phyloP scores from a whole-genome alignment of 2,329 filamentous ascomycete species.

The Aspergillus pseudoterreus region DNA sequence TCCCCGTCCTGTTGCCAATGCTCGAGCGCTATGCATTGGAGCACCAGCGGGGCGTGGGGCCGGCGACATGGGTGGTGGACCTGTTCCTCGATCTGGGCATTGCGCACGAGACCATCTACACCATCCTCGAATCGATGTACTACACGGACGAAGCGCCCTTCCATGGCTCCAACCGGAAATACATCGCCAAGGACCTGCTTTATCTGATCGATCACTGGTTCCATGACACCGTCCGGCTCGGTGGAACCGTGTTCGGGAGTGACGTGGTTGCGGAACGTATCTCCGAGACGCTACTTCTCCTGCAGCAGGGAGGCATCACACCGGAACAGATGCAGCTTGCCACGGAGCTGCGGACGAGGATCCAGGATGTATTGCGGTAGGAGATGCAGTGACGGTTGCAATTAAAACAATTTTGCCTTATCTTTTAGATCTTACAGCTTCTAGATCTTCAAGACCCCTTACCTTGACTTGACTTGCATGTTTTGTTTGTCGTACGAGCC shows the following conservation, averaged over 20 bases:
- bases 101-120: constrained; percentile 58
- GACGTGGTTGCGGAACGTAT: constrained; percentile 54
- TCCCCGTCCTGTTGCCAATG: constrained; percentile 52
- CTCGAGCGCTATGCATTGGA: constrained; percentile 53
- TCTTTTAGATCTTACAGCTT: neutral
- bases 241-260: constrained; percentile 56
- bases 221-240: constrained; percentile 51
- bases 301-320: constrained; percentile 44
- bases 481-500: no score
- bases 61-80: constrained; percentile 60
- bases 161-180: constrained; percentile 52
- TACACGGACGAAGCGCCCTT: constrained; percentile 66
- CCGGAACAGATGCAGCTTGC: constrained; percentile 35
- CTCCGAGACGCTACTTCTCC: constrained; percentile 41
- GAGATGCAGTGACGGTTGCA: constrained; percentile 1
- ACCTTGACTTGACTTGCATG: neutral
- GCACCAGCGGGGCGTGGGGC: constrained; percentile 45
- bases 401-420: constrained; percentile 2
- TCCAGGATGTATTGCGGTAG: constrained; percentile 39
- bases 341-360: constrained; percentile 39
- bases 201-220: constrained; percentile 62
- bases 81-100: constrained; percentile 62
- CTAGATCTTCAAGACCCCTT: no score
- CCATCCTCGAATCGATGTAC: constrained; percentile 63
- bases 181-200: constrained; percentile 59